Evolutionary conservation across 306 rosid genomes (phyloP).

Genomic region (Lotus japonicus): DNA sequence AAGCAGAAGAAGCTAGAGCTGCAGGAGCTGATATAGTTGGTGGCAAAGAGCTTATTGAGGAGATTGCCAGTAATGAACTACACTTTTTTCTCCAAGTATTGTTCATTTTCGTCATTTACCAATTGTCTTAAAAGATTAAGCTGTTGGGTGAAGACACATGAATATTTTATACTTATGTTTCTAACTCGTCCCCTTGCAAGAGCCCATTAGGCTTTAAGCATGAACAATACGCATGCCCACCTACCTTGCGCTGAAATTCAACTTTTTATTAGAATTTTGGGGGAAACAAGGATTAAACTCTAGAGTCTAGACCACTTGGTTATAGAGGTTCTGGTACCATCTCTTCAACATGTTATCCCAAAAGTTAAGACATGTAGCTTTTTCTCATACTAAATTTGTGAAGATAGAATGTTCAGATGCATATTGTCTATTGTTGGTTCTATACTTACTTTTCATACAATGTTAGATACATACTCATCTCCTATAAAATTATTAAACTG

Average conservation of each 20-base stretch:
- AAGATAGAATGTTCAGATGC: neutral
- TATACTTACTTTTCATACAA: neutral
- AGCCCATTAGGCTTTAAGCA: too few relatives aligned
- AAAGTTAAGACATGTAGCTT: neutral
- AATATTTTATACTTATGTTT: too few relatives aligned
- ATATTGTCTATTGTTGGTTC: conserved; percentile 7
- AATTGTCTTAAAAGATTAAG: too few relatives aligned
- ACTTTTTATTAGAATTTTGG: too few relatives aligned
- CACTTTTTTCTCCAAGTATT: conserved; percentile 18
- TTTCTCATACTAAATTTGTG: neutral
- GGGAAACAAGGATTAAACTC: too few relatives aligned
- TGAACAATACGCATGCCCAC: too few relatives aligned
- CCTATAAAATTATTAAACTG: neutral
- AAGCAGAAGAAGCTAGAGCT: conserved; percentile 97
- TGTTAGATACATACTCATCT: neutral
- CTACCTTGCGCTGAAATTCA: too few relatives aligned
- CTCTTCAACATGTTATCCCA: too few relatives aligned
- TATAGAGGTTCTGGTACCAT: too few relatives aligned
- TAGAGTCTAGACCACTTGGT: too few relatives aligned
- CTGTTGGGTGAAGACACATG: too few relatives aligned
- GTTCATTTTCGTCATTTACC: neutral
- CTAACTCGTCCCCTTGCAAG: too few relatives aligned
- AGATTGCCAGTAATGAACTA: conserved; percentile 75
- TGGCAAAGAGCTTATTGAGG: conserved; percentile 86
- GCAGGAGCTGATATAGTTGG: conserved; percentile 99